phyloP scores from a whole-genome alignment of 164 flowering plant genomes.

The Dillenia suffruticosa region DNA sequence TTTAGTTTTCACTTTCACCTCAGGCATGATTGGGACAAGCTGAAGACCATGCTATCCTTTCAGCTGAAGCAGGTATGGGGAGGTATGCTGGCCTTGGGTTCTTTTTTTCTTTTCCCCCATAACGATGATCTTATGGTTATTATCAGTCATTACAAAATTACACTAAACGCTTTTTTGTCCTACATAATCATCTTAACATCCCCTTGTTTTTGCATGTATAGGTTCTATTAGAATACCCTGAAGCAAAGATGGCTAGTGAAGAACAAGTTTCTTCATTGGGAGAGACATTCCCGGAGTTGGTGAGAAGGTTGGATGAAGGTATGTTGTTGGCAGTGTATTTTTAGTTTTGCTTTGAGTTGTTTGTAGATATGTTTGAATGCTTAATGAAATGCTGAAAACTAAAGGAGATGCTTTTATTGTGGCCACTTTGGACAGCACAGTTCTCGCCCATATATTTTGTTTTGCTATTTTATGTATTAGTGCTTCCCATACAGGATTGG shows the following conservation, averaged over 20 bases:
- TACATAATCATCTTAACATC: no score
- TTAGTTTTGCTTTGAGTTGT: no score
- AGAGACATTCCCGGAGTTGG: conserved; percentile 56
- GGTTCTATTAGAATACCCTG: conserved; percentile 82
- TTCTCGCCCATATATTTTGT: no score
- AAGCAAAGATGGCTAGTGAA: conserved; percentile 51
- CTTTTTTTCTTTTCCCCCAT: neutral
- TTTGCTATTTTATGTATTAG: no score
- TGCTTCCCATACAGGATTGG: no score
- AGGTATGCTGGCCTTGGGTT: conserved; percentile 39
- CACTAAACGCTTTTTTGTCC: no score
- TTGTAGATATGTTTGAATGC: no score
- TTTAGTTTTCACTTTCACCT: neutral
- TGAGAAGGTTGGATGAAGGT: conserved; percentile 79
- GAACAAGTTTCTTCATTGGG: conserved; percentile 59
- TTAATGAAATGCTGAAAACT: no score
- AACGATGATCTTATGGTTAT: neutral
- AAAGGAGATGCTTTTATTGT: no score
- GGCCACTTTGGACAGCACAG: no score
- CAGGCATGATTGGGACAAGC: conserved; percentile 86
- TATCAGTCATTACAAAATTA: neutral
- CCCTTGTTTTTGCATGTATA: conserved; percentile 15
- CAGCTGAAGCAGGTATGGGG: conserved; percentile 94
- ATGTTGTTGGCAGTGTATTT: conserved; percentile 9
- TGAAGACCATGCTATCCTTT: conserved; percentile 65